Base-by-base conservation (phyloP, 495 filamentous ascomycete species). In the Schizothecium vesticola region DNA sequence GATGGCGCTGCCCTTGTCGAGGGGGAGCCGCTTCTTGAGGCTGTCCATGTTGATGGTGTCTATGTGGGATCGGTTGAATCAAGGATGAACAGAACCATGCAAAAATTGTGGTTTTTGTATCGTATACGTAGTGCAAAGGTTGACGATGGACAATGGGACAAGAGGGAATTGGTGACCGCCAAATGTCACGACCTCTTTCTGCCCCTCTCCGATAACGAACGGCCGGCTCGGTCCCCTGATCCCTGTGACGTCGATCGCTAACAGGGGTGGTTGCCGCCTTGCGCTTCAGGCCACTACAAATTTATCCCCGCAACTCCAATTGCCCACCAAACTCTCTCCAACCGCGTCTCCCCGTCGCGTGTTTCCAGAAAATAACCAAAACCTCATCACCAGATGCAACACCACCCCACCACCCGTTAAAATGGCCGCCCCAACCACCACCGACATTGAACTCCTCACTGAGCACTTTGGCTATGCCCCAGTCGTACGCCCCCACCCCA, bases 391-490 rank as follows among this genome's bases (percentile, higher is more conserved):
- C 43, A 65, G 63, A 29, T 22, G 6, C 13, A 11, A 16, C 55
- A 28, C n/a, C 12, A 29, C 26, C n/a, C n/a, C 25, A 69, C 31
- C 24, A 70, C 63, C 13, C 13, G 23, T 58, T 26, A 63, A 57
- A 29, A 67, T 66, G 69, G 62, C 67, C 25, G 56, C 61, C 31
- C 28, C 68, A 62, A n/a, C 59, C 57, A 66, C 76, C 63, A 79
- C 84, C 69, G 85, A 88, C 65, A 91, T 85, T 28, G 89, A 92
- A 66, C 84, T 99, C 71, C 86, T 99, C 72, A 97, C 96, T 9
- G 95, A 99, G 85, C 95, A 98, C 76, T 90, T 99, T 73, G 91
- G 91, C 69, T 97, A 97, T 73, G 94, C 95, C 2, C 95, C 95
- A 26, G 83, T 97, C 69, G 94, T 97, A 77, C 78, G 89, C 83